These are phyloP conservation scores for Jamesozyma spencerorum DNA, from an alignment of 805 yeast genomes.

Conservation along the genomic window DNA sequence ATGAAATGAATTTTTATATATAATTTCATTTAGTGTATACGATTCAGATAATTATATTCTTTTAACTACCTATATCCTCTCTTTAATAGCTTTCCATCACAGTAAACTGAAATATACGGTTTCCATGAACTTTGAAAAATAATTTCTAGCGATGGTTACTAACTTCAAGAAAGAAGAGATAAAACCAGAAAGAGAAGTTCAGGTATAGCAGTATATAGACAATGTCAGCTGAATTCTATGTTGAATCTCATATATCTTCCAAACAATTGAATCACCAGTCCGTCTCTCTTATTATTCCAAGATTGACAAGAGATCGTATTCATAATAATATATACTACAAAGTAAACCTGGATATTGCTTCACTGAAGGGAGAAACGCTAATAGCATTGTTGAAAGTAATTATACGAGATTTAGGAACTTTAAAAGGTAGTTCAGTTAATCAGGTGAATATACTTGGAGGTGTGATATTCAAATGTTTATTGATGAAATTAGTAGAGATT, in stretches of 20 bases:
- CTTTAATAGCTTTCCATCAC: no score
- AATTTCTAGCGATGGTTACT: not conserved
- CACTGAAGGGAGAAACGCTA: slow-evolving; percentile 26
- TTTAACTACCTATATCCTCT: no score
- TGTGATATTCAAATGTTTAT: slow-evolving; percentile 42
- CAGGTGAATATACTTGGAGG: slow-evolving; percentile 23
- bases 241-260: slow-evolving; percentile 23
- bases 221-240: slow-evolving; percentile 25
- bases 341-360: slow-evolving; percentile 17
- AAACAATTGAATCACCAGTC: slow-evolving; percentile 28
- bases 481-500: slow-evolving; percentile 68
- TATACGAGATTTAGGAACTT: slow-evolving; percentile 22
- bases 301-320: slow-evolving; percentile 24
- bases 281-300: slow-evolving; percentile 27
- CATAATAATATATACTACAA: slow-evolving; percentile 27
- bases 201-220: no score
- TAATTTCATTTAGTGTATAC: no score
- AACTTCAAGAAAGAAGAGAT: not conserved
- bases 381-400: slow-evolving; percentile 16
- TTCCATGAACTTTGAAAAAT: not conserved
- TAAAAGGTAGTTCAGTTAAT: slow-evolving; percentile 10
- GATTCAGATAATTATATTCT: no score
- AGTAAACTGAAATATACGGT: no score
- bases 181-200: no score
- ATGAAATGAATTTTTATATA: not conserved